Evolutionary conservation across 805 yeast species (phyloP).

Genomic region (Lipomyces anomalus): DNA sequence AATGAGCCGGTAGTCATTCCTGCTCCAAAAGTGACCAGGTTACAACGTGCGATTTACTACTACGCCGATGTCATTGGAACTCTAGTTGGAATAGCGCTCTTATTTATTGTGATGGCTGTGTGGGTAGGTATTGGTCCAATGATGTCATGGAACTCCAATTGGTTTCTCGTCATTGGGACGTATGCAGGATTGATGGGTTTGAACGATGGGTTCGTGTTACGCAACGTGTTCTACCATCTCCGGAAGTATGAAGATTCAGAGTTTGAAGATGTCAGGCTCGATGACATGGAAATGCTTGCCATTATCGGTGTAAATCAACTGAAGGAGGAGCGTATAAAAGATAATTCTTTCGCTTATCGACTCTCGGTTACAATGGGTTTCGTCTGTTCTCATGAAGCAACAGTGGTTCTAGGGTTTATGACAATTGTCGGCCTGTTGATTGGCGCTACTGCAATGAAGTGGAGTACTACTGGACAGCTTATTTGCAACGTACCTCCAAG

Average conservation of each 20-base stretch:
- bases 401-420: constrained; percentile 27
- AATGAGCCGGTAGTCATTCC: constrained; percentile 1
- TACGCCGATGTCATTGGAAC: constrained; percentile 43
- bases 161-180: constrained; percentile 47
- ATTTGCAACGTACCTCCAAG: constrained; percentile 41
- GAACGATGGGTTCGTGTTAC: constrained; percentile 40
- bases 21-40: constrained; percentile 21
- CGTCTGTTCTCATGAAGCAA: constrained; percentile 37
- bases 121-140: constrained; percentile 39
- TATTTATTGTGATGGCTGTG: constrained; percentile 33
- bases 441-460: constrained; percentile 35
- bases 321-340: constrained; percentile 13
- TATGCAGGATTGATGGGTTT: constrained; percentile 44
- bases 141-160: constrained; percentile 37
- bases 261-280: constrained; percentile 34
- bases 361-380: constrained; percentile 29
- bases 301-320: background rate
- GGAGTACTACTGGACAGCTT: constrained; percentile 41
- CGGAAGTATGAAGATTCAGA: constrained; percentile 26
- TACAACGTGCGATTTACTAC: constrained; percentile 32
- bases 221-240: constrained; percentile 35
- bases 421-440: constrained; percentile 28
- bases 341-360: constrained; percentile 16
- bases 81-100: constrained; percentile 38
- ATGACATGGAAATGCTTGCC: no score